Base-by-base conservation (phyloP, 2,329 filamentous ascomycete genomes). In the Colletotrichum somersetense region DNA sequence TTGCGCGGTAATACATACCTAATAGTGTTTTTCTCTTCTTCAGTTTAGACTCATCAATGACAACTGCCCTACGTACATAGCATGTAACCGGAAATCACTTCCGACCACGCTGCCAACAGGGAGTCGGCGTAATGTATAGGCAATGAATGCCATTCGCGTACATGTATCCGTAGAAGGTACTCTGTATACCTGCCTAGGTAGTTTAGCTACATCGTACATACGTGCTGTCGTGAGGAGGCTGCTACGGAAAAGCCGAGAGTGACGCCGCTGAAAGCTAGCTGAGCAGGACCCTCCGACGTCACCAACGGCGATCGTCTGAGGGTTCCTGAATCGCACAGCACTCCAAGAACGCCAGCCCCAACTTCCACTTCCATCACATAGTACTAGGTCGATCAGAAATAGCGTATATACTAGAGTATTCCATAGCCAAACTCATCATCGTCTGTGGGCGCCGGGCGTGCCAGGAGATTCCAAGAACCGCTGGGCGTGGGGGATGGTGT, bases 271-370 rank as follows among this genome's bases (percentile, higher is more conserved):
- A 23, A 8, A 33, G 30, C 30, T 38, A 33, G 30, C 30, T 38
- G 20, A 2, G n/a, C 18, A n/a, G 44, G 10, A 4, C 4, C 35
- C 64, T 26, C 44, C 66, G 38, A 72, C 66, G 66, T 72, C 69
- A 72, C 61, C 40, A 40, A 48, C 20, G 69, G 16, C 59, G 69
- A 72, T 72, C 65, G 42, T 20, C 14, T 44, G 11, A 5, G 23
- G 46, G 44, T 44, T 12, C 35, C 38, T 63, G 48, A 52, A 42
- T 33, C 46, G 61, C n/a, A 42, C 11, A 10, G 62, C 48, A 23
- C 38, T 42, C 38, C 62, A 53, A 20, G 20, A n/a, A 30, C 26
- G 48, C n/a, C 1, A 46, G n/a, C 18, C 18, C n/a, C 44, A 8
- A 33, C 61, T 46, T 46, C 11, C 46, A 11, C 44, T 20, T n/a